Evolutionary conservation across 345 rosid genomes (phyloP).

Genomic region (Salix purpurea): DNA sequence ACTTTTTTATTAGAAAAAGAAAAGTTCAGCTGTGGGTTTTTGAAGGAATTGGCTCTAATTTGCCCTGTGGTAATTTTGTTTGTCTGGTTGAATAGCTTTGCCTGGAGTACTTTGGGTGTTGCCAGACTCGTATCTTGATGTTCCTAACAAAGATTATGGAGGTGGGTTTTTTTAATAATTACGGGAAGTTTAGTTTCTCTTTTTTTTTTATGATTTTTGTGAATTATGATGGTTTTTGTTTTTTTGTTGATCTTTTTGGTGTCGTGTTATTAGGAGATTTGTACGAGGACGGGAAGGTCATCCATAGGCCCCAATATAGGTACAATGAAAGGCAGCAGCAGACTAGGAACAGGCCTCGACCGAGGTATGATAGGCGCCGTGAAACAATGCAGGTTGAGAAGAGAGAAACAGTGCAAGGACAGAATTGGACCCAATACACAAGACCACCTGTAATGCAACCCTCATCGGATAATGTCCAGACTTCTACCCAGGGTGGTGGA

Average conservation of each 20-base stretch:
- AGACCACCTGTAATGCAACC: constrained; percentile 24
- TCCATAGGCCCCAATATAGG: constrained; percentile 75
- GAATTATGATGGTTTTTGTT: neutral
- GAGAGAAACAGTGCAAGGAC: constrained; percentile 40
- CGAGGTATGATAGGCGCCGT: constrained; percentile 66
- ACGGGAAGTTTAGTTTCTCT: too few relatives aligned
- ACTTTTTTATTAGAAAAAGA: neutral
- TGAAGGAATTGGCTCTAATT: neutral
- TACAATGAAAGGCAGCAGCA: constrained; percentile 54
- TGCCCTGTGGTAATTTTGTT: neutral
- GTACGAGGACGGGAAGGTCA: constrained; percentile 80
- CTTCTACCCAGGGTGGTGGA: constrained; percentile 4
- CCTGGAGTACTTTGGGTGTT: constrained; percentile 97
- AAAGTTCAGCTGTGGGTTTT: neutral
- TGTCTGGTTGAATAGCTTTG: constrained; percentile 39
- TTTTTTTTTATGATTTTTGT: neutral
- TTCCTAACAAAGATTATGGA: constrained; percentile 96
- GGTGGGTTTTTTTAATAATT: constrained; percentile 38
- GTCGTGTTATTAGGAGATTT: constrained; percentile 58
- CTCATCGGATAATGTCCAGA: neutral
- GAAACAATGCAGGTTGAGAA: constrained; percentile 73
- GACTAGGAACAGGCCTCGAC: constrained; percentile 51
- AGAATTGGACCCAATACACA: constrained; percentile 30
- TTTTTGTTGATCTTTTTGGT: neutral
- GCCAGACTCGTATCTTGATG: constrained; percentile 93